Base-by-base conservation (phyloP, 2,329 filamentous ascomycete species). In the Fusarium sp. region DNA sequence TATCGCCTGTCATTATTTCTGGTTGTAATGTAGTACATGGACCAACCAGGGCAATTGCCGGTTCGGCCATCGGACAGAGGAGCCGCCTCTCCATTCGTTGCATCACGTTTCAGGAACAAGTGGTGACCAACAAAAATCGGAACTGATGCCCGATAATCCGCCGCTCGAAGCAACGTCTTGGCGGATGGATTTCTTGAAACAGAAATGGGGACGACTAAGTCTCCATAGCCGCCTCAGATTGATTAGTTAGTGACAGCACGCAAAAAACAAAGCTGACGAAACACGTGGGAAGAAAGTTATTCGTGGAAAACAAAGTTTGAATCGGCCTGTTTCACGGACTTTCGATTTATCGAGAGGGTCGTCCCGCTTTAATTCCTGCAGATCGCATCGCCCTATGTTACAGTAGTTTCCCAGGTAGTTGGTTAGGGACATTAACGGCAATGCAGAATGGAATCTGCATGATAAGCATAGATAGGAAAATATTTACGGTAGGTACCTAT, bases 11-110 rank as follows among this genome's bases (percentile, higher is more conserved):
- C 49, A 61, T 53, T 36, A 52, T 40, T 54, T 37, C 35, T 25
- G 56, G 39, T 18, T 33, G 31, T 21, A 41, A 33, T 37, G 31
- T 37, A 48, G 31, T 33, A 51, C 4, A 52, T 52, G 47, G 37
- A 11, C 46, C 37, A 54, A 46, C 39, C 42, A 56, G 23, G 20
- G 25, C 31, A 21, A 21, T 29, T 21, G 39, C 17, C 10, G 45
- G 35, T 39, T 36, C 50, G 59, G 59, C 29, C 58, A 57, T 46
- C 59, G 59, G 59, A 57, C 43, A 63, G 59, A 63, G 41, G 37
- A 57, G 51, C 59, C 59, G 59, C 36, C 43, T 57, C 39, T 63
- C 43, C 25, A 63, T 50, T 63, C 51, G 58, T 33, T 45, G 50
- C 43, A 37, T 45, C 50, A 49, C 33, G 58, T 63, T 63, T 63